phyloP scores from a whole-genome alignment of 2,329 filamentous ascomycete species.

The Clonostachys solani region DNA sequence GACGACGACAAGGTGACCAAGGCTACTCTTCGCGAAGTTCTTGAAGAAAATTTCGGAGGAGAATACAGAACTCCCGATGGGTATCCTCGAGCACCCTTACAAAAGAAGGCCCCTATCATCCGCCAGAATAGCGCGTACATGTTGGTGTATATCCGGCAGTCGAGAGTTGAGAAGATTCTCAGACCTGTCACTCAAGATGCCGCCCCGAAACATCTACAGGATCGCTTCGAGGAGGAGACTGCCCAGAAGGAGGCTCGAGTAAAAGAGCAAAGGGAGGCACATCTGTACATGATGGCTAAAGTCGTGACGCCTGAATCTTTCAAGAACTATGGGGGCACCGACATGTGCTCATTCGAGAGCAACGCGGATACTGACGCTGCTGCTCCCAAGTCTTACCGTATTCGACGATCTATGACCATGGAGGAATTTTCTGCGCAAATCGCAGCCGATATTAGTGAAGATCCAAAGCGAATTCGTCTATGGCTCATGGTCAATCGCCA shows the following conservation, averaged over 20 bases:
- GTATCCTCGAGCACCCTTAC: constrained; percentile 36
- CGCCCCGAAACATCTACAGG: constrained; percentile 76
- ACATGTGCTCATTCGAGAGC: constrained; percentile 68
- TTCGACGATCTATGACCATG: constrained; percentile 72
- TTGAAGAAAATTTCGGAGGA: constrained; percentile 96
- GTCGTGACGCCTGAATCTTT: constrained; percentile 82
- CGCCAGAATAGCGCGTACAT: constrained; percentile 89
- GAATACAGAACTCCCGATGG: constrained; percentile 61
- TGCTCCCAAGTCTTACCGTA: constrained; percentile 66
- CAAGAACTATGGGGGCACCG: constrained; percentile 75
- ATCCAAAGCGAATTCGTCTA: constrained; percentile 69
- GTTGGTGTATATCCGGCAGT: constrained; percentile 94
- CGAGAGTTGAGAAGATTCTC: constrained; percentile 77
- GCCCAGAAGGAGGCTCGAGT: constrained; percentile 69
- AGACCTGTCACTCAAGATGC: constrained; percentile 71
- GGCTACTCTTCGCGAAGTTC: constrained; percentile 82
- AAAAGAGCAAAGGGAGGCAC: constrained; percentile 90
- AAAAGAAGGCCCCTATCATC: constrained; percentile 55
- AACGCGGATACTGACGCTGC: constrained; percentile 62
- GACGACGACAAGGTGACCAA: constrained; percentile 97
- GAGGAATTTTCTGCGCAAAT: constrained; percentile 69
- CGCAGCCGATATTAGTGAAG: constrained; percentile 63
- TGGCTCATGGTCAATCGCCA: constrained; percentile 99
- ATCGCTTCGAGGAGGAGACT: constrained; percentile 77
- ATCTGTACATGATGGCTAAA: constrained; percentile 83